Evolutionary conservation across 2,329 filamentous ascomycete species (phyloP).

Genomic region (Aspergillus puulaauensis): DNA sequence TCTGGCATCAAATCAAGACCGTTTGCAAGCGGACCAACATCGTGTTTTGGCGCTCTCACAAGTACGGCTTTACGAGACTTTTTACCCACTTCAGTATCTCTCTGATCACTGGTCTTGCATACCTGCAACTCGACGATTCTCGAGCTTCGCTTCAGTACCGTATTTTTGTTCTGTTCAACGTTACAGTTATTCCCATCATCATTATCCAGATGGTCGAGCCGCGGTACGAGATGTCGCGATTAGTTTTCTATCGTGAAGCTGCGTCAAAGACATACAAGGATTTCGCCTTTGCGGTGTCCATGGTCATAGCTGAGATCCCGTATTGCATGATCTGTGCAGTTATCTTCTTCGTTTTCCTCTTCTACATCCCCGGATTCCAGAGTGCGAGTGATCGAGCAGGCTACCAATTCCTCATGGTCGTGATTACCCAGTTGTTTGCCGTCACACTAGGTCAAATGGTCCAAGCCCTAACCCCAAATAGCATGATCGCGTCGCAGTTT

Average conservation of each 20-base stretch:
- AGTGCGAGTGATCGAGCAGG: constrained; percentile 65
- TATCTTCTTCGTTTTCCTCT: constrained; percentile 76
- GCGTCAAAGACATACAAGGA: constrained; percentile 83
- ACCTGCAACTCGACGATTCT: constrained; percentile 73
- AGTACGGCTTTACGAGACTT: constrained; percentile 84
- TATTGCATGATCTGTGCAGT: constrained; percentile 80
- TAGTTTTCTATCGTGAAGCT: constrained; percentile 83
- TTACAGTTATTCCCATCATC: constrained; percentile 75
- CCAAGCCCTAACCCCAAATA: constrained; percentile 72
- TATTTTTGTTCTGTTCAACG: constrained; percentile 88
- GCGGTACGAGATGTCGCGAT: constrained; percentile 76
- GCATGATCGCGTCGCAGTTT: constrained; percentile 75
- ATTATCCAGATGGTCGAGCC: constrained; percentile 82
- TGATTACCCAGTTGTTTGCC: constrained; percentile 81
- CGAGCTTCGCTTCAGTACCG: constrained; percentile 77
- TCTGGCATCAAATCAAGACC: constrained; percentile 74
- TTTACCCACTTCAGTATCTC: constrained; percentile 82
- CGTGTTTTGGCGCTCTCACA: constrained; percentile 80
- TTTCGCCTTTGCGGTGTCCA: constrained; percentile 72
- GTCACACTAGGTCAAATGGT: constrained; percentile 77
- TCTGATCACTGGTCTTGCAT: constrained; percentile 75
- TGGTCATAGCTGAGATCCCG: constrained; percentile 81
- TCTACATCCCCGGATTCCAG: constrained; percentile 79
- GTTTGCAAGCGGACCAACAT: constrained; percentile 73
- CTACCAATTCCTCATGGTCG: constrained; percentile 82